Conservation (phyloP, 2,329 filamentous ascomycete genomes). For the Fusarium mangiferae region DNA sequence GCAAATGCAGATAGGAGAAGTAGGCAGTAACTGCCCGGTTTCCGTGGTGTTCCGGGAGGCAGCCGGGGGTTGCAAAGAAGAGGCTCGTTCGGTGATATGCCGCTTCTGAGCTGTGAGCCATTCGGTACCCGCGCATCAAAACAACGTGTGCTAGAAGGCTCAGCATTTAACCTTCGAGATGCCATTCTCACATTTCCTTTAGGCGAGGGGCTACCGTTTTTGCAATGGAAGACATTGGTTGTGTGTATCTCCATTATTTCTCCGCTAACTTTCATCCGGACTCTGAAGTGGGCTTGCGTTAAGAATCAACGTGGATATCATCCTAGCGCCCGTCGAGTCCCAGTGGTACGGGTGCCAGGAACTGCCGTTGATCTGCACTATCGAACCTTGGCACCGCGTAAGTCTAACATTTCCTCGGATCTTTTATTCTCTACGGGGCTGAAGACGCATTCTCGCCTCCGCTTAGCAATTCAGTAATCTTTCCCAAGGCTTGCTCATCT, state of each 20-base stretch:
- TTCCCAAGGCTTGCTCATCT: background rate
- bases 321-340: background rate
- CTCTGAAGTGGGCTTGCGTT: accelerated
- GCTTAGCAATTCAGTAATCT: background rate
- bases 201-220: too few relatives aligned
- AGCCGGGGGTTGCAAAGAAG: background rate
- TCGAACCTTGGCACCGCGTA: background rate
- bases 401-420: background rate
- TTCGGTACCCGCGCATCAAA: background rate
- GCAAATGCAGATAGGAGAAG: too few relatives aligned
- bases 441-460: accelerated
- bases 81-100: accelerated
- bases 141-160: too few relatives aligned
- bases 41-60: background rate
- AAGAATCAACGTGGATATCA: too few relatives aligned
- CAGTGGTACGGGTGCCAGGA: background rate
- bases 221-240: background rate
- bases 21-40: too few relatives aligned
- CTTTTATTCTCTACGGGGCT: background rate
- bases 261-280: accelerated
- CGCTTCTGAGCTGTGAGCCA: background rate
- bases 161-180: background rate
- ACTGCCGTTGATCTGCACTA: background rate
- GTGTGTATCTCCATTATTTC: background rate
- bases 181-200: too few relatives aligned